Evolutionary conservation across 106 monocot genomes (phyloP), one percentile per base, ranked within the genome.

Genomic region (Platanthera guangdongensis): DNA sequence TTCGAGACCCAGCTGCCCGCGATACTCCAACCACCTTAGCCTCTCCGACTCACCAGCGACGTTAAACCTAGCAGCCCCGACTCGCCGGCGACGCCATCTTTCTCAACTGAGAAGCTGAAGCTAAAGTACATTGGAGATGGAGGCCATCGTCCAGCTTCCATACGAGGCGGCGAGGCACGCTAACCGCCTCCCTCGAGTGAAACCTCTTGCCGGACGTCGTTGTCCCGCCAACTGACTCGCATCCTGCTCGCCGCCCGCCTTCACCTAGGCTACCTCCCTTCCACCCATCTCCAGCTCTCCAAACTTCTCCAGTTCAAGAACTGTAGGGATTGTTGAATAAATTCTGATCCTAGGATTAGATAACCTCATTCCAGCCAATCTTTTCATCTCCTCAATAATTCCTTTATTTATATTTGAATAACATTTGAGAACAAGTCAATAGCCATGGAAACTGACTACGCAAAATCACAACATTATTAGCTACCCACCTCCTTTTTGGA

Each of bases 391-490:
- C 3, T 1, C 39, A 39, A 16, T 11, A 5, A 3, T 5, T 18
- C n/a, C 15, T 13, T 16, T 57, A 15, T 57, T 3, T 16, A 16
- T 18, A 28, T 48, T 63, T 79, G 9, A 74, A 7, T 77, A 92
- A 88, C 81, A 67, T 80, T 93, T 50, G 80, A 85, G 78, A 81
- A 88, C 16, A 93, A 93, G 89, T 89, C 90, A 47, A 93, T 93
- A 45, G 96, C 96, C 9, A 81, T 97, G 63, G 86, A 87, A 82
- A 88, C 89, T 15, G 93, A 97, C 32, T 89, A 78, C 59, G 79
- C 96, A 6, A 97, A 93, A 72, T 73, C 80, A 47, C 96, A 97
- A 52, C 96, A 97, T 62, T 97, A 97, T 71, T 93, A 97, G 81
- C 47, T 97, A 48, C 96, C 96, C 13, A 93, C 96, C 9, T 86